Conservation (phyloP, 257 asterid genomes). For the Marsdenia floribunda region DNA sequence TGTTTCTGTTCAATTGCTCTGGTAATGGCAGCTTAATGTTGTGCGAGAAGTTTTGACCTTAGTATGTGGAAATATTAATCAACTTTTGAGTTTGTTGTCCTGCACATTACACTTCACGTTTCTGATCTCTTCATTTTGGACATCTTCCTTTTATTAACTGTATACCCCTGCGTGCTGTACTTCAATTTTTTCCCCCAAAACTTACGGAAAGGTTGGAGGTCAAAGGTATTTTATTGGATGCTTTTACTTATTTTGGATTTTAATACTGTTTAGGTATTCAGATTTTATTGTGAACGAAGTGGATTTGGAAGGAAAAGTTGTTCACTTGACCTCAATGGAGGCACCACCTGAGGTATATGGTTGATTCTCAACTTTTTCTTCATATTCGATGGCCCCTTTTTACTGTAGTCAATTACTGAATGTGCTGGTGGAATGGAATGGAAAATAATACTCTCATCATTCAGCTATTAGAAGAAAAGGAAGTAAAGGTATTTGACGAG, state of each 20-base stretch:
- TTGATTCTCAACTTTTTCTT: conserved; percentile 4
- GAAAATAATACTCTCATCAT: conserved; percentile 8
- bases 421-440: background rate
- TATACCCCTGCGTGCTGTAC: background rate
- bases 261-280: conserved; percentile 51
- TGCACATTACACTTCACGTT: background rate
- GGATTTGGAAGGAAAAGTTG: conserved; percentile 74
- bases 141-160: background rate
- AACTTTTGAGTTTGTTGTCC: background rate
- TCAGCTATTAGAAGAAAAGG: conserved; percentile 58
- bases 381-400: background rate
- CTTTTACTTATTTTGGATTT: conserved; percentile 9
- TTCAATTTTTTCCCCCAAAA: background rate
- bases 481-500: conserved; percentile 39
- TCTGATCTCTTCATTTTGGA: background rate
- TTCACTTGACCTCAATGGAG: conserved; percentile 67
- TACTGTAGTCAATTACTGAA: conserved; percentile 6
- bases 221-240: background rate
- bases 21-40: background rate
- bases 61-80: background rate
- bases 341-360: conserved; percentile 61
- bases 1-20: background rate
- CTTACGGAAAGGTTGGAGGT: background rate
- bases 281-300: conserved; percentile 97
- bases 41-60: background rate